Evolutionary conservation across 306 rosid genomes (phyloP), one percentile per base, ranked within the genome.

Genomic region (Acacia acuminata): DNA sequence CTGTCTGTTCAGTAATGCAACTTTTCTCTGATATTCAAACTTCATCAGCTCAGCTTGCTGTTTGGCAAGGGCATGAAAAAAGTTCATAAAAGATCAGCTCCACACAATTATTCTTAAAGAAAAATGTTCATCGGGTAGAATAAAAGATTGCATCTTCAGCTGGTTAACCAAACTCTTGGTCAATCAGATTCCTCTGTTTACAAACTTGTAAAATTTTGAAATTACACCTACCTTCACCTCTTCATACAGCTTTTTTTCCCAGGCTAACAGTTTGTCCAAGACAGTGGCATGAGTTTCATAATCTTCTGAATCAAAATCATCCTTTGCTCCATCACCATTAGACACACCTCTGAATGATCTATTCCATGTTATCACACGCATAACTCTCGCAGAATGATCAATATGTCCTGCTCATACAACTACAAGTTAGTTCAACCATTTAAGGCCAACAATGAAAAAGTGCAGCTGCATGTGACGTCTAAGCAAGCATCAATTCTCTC

Each of bases 241-340:
- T 20, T 90, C 94, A 77, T 88, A 90, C 16, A 88, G 94, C 82
- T 90, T 90, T 89, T 88, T 90, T 77, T 90, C 94, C 94, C 91
- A 90, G 6, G 94, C 94, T 67, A 90, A 72, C 83, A 90, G 24
- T 82, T 90, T 88, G 68, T 90, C 94, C 90, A 88, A 83, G 81
- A 88, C 85, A 75, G 90, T 86, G 34, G 94, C 94, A 86, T 88
- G 94, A 65, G 91, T 88, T 78, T 90, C 91, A 36, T 80, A 64
- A 47, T 90, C 94, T 81, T 86, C 91, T 3, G 89, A 83, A 70
- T 90, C 89, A 47, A 85, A 77, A 51, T 88, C 90, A 73, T 86
- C 94, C 81, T 81, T 88, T 56, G 81, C 83, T 75, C 81, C 90
- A 67, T 88, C 91, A 67, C 87, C 91, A 66, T 79, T 85, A 47